Evolutionary conservation across 176 grass and related monocot species (phyloP).

Genomic region (Oryza punctata): DNA sequence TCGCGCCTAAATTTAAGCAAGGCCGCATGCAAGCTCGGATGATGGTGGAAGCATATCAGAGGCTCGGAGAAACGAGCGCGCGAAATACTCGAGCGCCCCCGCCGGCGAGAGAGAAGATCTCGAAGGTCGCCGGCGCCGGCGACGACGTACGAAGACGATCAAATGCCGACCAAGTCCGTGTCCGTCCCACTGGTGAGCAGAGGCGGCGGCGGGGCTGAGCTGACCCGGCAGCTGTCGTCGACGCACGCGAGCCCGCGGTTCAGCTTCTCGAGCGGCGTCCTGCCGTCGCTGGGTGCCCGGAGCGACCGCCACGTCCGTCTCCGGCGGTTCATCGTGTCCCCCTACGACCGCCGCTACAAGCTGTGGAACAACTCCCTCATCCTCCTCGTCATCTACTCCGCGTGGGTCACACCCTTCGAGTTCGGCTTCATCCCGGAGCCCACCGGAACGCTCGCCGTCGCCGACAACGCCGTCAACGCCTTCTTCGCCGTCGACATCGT

Average conservation of each 20-base stretch:
- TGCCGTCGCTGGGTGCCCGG: slow-evolving; percentile 61
- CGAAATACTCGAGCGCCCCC: too few relatives aligned
- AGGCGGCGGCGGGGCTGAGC: not conserved
- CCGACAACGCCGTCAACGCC: slow-evolving; percentile 60
- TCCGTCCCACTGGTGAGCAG: not conserved
- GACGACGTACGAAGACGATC: not conserved
- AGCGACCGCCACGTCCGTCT: slow-evolving; percentile 29
- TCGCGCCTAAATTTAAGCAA: not conserved
- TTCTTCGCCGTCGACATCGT: slow-evolving; percentile 74
- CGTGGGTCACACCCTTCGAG: slow-evolving; percentile 82
- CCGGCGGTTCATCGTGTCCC: slow-evolving; percentile 62
- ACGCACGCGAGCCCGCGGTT: not conserved
- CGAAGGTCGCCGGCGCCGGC: not conserved
- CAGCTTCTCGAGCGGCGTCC: slow-evolving; percentile 17
- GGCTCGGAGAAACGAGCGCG: too few relatives aligned
- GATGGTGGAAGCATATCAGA: too few relatives aligned
- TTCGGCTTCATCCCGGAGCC: slow-evolving; percentile 59
- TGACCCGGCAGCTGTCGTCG: not conserved
- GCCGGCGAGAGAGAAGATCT: too few relatives aligned
- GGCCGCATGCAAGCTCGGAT: too few relatives aligned
- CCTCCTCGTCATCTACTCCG: slow-evolving; percentile 60
- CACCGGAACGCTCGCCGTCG: slow-evolving; percentile 35
- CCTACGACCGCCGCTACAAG: slow-evolving; percentile 60
- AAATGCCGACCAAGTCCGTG: slow-evolving; percentile 16
- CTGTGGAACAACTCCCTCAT: slow-evolving; percentile 36